Base-by-base conservation (phyloP, 1,139 yeast species). In the Magnusiomyces clavatus region DNA sequence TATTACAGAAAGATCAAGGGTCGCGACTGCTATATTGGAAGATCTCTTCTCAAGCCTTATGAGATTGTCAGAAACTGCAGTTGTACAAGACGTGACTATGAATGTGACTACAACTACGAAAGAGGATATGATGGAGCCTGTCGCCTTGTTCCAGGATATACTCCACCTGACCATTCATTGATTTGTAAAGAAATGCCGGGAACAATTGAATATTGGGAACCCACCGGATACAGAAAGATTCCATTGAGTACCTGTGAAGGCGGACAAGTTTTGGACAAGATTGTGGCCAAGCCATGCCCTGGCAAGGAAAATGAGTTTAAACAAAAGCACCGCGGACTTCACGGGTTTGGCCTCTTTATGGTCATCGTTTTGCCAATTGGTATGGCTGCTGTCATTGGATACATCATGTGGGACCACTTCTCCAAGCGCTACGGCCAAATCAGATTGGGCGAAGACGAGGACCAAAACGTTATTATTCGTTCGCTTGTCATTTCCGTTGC, bases 71-170 rank as follows among this genome's bases (percentile, higher is more conserved):
- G 79, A 58, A 83, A 86, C 65, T 92, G 99, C 69, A 64, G 84
- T 1, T 92, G 99, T 71, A 77, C 94, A 0, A 78, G 96, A 67
- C 77, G 80, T 53, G 99, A 92, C 68, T 94, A 75, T 63, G 99
- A 92, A 69, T 92, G 99, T 76, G 98, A 92, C 65, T 87, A 81
- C 71, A 90, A 90, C 68, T 90, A 74, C 66, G 79, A 68, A 55
- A 78, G 84, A 57, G 82, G 81, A 39, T 63, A 65, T 1, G 97
- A 89, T 65, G 95, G 95, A 17, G 84, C 95, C 0, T 94, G 99
- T 70, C 82, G 83, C 64, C 75, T 90, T 47, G 85, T 88, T 13
- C 70, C 76, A 5, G 97, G 97, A 0, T 71, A 80, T 43, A 64
- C 76, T 6, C 87, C 96, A 10, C 75, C 78, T 6, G 88, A 85